Base-by-base conservation (phyloP, 2,329 filamentous ascomycete genomes). In the Microsporum ferrugineum region DNA sequence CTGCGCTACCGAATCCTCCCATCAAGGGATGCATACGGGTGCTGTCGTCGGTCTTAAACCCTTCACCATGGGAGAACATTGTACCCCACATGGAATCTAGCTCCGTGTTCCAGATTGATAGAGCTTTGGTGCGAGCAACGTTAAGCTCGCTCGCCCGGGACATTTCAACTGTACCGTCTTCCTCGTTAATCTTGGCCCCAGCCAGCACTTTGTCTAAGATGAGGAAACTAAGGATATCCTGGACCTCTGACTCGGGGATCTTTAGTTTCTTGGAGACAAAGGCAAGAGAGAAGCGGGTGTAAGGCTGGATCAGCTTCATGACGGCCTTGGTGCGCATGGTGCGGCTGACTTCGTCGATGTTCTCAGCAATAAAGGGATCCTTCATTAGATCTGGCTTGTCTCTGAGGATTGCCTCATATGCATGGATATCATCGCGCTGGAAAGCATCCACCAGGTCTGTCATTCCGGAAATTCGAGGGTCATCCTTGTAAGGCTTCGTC, bases 301-400 rank as follows among this genome's bases (percentile, higher is more conserved):
- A 99, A 0, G 94, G 94, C 3, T 91, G 91, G 65, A 97, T 94
- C 29, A 97, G 80, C 76, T 94, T 96, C 65, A 96, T 78, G 7
- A 97, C 86, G 0, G 91, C 92, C 79, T 96, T 96, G 66, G 91
- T 97, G 60, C 94, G 88, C 88, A 99, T 96, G 74, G 94, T 96
- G 49, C 94, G 88, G 59, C 92, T 99, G 61, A 99, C 92, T 76
- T 99, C 94, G 74, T 97, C 94, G 67, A 99, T 99, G 72, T 99
- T 97, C 76, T 97, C 94, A 33, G 92, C 92, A 68, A 99, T 99
- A 77, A 97, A 99, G 0, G 89, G 86, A 72, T 99, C 94, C 10
- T 87, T 85, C 43, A 97, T 80, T 31, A 99, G 86, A 71, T 96
- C 94, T 69, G 86, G 87, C 77, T 96, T 95, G 70, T 86, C 86